Conservation (phyloP, 2,329 filamentous ascomycete species). For the Colletotrichum nymphaeae region DNA sequence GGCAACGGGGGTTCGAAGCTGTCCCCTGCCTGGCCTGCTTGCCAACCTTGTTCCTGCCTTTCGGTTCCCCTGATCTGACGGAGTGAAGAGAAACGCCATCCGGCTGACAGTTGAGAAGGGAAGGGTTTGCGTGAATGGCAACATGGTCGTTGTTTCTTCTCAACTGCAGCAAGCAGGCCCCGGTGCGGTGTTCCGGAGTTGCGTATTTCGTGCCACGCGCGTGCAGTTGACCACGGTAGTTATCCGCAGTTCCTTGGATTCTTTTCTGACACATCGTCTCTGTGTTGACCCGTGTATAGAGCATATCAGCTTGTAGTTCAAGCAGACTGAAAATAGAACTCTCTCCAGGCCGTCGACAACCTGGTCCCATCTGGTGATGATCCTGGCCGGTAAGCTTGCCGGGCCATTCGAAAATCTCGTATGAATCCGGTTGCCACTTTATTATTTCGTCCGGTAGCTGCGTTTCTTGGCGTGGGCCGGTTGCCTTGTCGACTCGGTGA, state of each 20-base stretch:
- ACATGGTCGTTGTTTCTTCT: not conserved
- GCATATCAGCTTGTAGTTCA: not conserved
- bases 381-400: not conserved
- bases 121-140: not conserved
- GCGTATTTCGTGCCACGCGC: slow-evolving; percentile 24
- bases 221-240: not conserved
- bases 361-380: not conserved
- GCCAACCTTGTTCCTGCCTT: slow-evolving; percentile 6
- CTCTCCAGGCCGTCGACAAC: not conserved
- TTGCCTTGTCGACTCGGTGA: slow-evolving; percentile 26
- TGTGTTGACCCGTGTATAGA: not conserved
- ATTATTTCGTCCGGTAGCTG: slow-evolving; percentile 19
- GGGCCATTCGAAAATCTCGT: not conserved
- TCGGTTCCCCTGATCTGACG: not conserved
- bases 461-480: slow-evolving; percentile 18
- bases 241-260: slow-evolving; percentile 16
- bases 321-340: not conserved
- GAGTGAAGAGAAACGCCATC: not conserved
- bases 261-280: not conserved
- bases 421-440: not conserved
- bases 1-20: not conserved
- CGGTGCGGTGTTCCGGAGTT: slow-evolving; percentile 12
- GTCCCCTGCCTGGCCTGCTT: slow-evolving; percentile 1
- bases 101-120: not conserved
- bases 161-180: not conserved